A percentile compares a stretch with the other conserved stretches of the same genome.
Conservation (phyloP, 169 alveolate species). For the Plasmodium coatneyi region DNA sequence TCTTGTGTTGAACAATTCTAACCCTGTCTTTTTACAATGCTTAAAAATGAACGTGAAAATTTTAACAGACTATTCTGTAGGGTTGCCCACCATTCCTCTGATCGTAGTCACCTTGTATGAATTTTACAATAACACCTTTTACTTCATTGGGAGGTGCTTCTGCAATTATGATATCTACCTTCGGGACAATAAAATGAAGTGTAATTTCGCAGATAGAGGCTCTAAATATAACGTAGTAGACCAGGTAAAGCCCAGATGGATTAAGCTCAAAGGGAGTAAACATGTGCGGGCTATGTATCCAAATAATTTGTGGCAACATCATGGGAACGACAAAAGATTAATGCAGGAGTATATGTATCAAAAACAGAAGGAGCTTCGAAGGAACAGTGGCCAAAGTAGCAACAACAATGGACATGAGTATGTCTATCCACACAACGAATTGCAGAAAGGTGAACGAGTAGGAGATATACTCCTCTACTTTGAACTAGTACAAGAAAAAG, state of each 20-base stretch:
- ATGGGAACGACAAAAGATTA: conserved; percentile 35
- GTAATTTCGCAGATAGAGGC: conserved; percentile 67
- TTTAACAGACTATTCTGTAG: conserved; percentile 72
- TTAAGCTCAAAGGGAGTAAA: conserved; percentile 87
- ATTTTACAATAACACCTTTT: conserved; percentile 67
- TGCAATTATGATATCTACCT: conserved; percentile 70
- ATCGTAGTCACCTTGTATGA: conserved; percentile 69
- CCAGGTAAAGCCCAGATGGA: conserved; percentile 89
- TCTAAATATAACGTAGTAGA: conserved; percentile 66
- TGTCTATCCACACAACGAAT: conserved; percentile 49
- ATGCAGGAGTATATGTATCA: conserved; percentile 54
- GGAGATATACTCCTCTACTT: conserved; percentile 86
- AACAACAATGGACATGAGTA: neutral
- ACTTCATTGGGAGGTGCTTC: conserved; percentile 69
- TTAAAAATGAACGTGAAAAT: conserved; percentile 77
- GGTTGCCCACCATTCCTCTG: conserved; percentile 71
- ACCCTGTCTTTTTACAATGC: conserved; percentile 89
- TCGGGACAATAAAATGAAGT: conserved; percentile 68
- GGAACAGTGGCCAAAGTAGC: neutral
- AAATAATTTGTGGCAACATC: conserved; percentile 65
- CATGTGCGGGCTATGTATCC: conserved; percentile 71
- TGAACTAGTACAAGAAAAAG: conserved; percentile 87
- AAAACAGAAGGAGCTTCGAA: conserved; percentile 34
- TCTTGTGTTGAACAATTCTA: conserved; percentile 78
- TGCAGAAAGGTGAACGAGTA: conserved; percentile 68